Evolutionary conservation across 1,284 basidiomycete genomes (phyloP).

Genomic region (Neotropicomus parvogracilis): DNA sequence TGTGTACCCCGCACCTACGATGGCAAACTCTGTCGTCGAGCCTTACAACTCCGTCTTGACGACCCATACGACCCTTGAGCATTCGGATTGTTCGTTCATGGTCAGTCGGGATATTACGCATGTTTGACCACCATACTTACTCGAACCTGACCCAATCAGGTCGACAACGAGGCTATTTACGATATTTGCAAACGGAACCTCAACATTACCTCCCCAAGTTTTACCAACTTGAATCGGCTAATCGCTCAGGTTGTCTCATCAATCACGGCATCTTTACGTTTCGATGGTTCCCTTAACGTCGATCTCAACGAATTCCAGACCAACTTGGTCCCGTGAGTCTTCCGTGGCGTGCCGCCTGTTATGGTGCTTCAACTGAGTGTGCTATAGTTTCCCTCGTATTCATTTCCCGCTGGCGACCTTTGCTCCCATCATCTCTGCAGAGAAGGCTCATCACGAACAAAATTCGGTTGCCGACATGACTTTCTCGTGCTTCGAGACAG

Average conservation of each 20-base stretch:
- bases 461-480: slow-evolving; percentile 94
- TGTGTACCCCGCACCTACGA: slow-evolving; percentile 93
- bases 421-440: slow-evolving; percentile 82
- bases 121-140: slow-evolving; percentile 1
- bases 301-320: slow-evolving; percentile 94
- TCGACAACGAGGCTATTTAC: slow-evolving; percentile 94
- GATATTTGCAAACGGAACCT: slow-evolving; percentile 93
- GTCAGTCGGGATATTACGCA: slow-evolving; percentile 39
- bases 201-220: slow-evolving; percentile 74
- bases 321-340: slow-evolving; percentile 72
- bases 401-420: slow-evolving; percentile 92
- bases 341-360: slow-evolving; percentile 6
- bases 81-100: slow-evolving; percentile 99
- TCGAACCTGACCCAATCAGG: slow-evolving; percentile 38
- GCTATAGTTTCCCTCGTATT: slow-evolving; percentile 66
- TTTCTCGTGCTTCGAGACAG: slow-evolving; percentile 89
- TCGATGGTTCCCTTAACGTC: slow-evolving; percentile 88
- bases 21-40: slow-evolving; percentile 97
- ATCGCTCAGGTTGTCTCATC: slow-evolving; percentile 91
- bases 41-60: slow-evolving; percentile 99
- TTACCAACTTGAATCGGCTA: slow-evolving; percentile 85
- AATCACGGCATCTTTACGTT: slow-evolving; percentile 67
- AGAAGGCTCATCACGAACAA: slow-evolving; percentile 84
- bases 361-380: slow-evolving; percentile 20
- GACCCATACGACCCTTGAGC: slow-evolving; percentile 98